These are phyloP conservation scores for Fusarium illudens DNA, from an alignment of 2,329 filamentous ascomycete species.

Conservation along the genomic window DNA sequence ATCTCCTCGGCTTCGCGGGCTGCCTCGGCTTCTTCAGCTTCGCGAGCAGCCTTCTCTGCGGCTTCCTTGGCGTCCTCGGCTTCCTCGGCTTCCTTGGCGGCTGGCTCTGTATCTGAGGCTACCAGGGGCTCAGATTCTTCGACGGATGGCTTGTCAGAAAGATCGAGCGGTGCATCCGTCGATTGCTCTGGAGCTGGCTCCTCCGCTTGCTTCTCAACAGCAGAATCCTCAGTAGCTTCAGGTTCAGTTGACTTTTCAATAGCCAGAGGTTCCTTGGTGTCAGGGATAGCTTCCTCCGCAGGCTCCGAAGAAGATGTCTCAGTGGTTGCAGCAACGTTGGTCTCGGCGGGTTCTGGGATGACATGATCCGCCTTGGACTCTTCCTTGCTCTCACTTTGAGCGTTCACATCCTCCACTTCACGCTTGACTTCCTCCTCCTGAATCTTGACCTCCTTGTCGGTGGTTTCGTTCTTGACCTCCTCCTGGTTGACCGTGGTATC, in stretches of 20 bases:
- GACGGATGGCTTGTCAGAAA: background rate
- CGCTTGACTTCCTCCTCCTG: background rate
- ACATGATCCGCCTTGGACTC: background rate
- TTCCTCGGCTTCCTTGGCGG: constrained; percentile 19
- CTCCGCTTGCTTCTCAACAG: background rate
- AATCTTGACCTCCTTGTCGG: background rate
- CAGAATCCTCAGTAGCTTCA: background rate
- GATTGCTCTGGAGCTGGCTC: constrained; percentile 2
- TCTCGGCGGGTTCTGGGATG: background rate
- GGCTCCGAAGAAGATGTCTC: background rate
- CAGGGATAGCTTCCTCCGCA: background rate
- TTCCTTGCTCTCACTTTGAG: background rate
- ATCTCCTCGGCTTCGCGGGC: constrained; percentile 46
- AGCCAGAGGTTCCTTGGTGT: constrained; percentile 27
- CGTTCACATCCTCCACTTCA: background rate
- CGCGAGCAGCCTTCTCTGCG: constrained; percentile 32
- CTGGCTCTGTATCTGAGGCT: constrained; percentile 30
- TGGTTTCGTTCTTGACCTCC: background rate
- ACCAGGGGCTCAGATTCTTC: constrained; percentile 42
- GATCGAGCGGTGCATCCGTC: background rate
- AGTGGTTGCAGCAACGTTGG: background rate
- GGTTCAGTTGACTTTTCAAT: constrained; percentile 4
- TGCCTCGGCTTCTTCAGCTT: constrained; percentile 35
- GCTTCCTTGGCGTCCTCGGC: constrained; percentile 20
- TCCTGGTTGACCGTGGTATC: background rate